Conservation (phyloP, 768 basidiomycete species). For the Rhodotorula paludigena region DNA sequence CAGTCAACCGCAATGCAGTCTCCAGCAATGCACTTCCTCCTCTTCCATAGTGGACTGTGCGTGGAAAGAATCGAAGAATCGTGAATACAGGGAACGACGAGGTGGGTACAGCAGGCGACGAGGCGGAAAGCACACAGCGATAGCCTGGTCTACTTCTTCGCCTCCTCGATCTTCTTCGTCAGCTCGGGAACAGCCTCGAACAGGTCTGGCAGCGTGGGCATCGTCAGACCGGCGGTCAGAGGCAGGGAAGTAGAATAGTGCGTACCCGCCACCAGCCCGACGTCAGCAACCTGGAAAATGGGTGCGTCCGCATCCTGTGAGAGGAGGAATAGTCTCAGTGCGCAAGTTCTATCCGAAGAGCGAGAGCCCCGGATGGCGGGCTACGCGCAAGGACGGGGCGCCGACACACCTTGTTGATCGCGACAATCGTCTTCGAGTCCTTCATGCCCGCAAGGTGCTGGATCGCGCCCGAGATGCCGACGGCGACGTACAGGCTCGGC, state of each 20-base stretch:
- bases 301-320: constrained; percentile 91
- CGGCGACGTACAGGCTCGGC: constrained; percentile 88
- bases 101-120: not conserved
- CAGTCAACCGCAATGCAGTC: too few species aligned
- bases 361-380: not conserved
- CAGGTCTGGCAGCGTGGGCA: constrained; percentile 54
- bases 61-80: too few species aligned
- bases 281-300: constrained; percentile 97
- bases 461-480: constrained; percentile 97
- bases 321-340: not conserved
- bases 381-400: too few species aligned
- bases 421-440: constrained; percentile 95
- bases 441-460: constrained; percentile 99
- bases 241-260: not conserved
- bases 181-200: constrained; percentile 88
- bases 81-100: too few species aligned
- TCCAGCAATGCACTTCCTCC: too few species aligned
- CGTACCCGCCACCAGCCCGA: constrained; percentile 69
- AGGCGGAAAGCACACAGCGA: not conserved
- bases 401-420: constrained; percentile 84
- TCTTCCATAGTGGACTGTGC: too few species aligned
- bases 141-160: constrained; percentile 19
- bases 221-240: not conserved
- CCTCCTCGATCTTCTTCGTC: constrained; percentile 71
- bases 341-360: not conserved